Base-by-base conservation (phyloP, 75 land plant genomes). In the Picea sitchensis region DNA sequence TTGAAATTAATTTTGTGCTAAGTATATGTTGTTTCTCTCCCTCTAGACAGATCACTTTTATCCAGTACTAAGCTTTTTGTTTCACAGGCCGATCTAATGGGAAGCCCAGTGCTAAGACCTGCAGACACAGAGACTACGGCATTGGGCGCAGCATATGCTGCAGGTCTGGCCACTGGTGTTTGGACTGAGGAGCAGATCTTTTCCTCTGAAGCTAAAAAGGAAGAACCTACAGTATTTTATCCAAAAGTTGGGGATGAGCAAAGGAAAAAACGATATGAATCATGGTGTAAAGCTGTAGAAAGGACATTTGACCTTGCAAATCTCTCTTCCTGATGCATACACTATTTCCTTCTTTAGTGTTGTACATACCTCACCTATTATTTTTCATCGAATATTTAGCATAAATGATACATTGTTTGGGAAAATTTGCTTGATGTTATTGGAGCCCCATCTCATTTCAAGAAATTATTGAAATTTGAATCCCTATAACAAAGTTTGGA, bases 91-190 rank as follows among this genome's bases (percentile, higher is more conserved):
- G 98, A 97, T 80, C 62, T 97, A 63, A 26, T 97, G 80, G 98
- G 99, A 18, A 91, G 84, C 38, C 81, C 93, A 54, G 99, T 95
- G 75, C 83, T 95, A 59, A 88, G 96, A 78, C 99, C 99, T 5
- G 86, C 88, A 65, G 98, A 95, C 80, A 95, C 88, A 57, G 98
- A 97, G 77, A 97, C 98, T 17, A 97, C 99, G 9, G 94, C 98
- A 14, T 79, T 95, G 59, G 99, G 99, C 54, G 98, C 98, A 78
- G 98, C 98, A 26, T 95, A 90, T 85, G 98, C 98, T 8, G 98
- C 99, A 14, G 99, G 99, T 11, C 76, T 97, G 71, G 96, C 96
- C 14, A 86, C 86, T 47, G 98, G 98, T 4, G 81, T 97, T 5
- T 97, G 94, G 94, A 92, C 82, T 13, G 86, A 93, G 67, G 86